phyloP scores from a whole-genome alignment of 2,329 filamentous ascomycete species.

The Colletotrichum simmondsii region DNA sequence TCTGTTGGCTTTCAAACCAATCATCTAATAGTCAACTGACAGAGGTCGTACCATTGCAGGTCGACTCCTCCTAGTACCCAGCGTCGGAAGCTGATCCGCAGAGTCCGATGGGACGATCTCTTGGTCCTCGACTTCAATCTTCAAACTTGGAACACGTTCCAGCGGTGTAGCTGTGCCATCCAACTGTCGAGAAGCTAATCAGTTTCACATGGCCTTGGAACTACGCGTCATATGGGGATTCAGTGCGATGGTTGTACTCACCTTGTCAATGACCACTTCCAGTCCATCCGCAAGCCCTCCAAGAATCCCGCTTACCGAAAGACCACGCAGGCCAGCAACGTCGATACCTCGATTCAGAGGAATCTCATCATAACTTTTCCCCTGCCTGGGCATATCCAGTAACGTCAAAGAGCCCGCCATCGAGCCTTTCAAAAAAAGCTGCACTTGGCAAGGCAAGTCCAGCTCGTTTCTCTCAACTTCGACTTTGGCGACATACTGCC shows the following conservation, averaged over 20 bases:
- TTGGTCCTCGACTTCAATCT: constrained; percentile 49
- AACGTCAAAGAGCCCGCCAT: constrained; percentile 47
- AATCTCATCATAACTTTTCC: constrained; percentile 45
- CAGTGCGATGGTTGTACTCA: constrained; percentile 31
- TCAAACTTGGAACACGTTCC: constrained; percentile 46
- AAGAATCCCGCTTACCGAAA: neutral
- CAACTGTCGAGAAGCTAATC: constrained; percentile 36
- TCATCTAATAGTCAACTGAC: neutral
- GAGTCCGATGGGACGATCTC: constrained; percentile 40
- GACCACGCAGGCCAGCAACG: neutral
- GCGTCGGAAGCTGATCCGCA: constrained; percentile 42
- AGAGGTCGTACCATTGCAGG: constrained; percentile 2
- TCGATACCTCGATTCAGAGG: constrained; percentile 40
- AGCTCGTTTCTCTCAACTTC: constrained; percentile 50
- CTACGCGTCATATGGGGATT: neutral
- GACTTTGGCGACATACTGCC: constrained; percentile 50
- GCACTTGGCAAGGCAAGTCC: constrained; percentile 48
- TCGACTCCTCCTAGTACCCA: constrained; percentile 32
- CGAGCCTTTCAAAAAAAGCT: constrained; percentile 43
- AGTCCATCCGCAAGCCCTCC: constrained; percentile 33
- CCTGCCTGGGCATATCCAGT: constrained; percentile 49
- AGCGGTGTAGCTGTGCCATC: constrained; percentile 45
- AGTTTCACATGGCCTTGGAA: neutral
- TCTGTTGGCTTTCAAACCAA: too few relatives aligned
- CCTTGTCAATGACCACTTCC: constrained; percentile 47